Conservation (phyloP, 1,139 yeast genomes). For the Scheffersomyces parashehatae region DNA sequence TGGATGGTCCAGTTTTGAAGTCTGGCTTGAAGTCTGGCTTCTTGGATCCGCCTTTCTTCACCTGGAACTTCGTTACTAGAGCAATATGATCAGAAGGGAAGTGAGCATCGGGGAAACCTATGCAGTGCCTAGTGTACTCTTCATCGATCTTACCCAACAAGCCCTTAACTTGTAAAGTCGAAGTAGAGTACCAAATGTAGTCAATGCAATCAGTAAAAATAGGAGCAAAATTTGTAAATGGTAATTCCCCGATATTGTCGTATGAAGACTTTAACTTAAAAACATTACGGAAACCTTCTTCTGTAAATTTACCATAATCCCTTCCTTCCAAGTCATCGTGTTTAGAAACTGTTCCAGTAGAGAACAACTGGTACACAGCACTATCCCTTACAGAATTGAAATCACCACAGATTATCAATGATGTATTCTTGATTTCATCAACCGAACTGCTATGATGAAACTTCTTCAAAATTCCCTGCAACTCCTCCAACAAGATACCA, state of each 20-base stretch:
- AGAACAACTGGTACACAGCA: conserved; percentile 88
- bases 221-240: conserved; percentile 93
- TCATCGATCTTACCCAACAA: conserved; percentile 82
- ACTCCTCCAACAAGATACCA: conserved; percentile 85
- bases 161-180: conserved; percentile 77
- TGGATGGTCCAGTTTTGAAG: conserved; percentile 50
- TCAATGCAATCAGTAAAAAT: conserved; percentile 91
- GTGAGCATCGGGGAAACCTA: conserved; percentile 93
- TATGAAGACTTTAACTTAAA: conserved; percentile 86
- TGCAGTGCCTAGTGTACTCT: conserved; percentile 70
- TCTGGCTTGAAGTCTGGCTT: conserved; percentile 54
- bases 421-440: conserved; percentile 63
- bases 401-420: conserved; percentile 90
- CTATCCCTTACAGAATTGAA: conserved; percentile 85
- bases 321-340: conserved; percentile 84
- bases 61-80: conserved; percentile 71
- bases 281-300: conserved; percentile 81
- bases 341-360: conserved; percentile 71
- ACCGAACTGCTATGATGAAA: conserved; percentile 45
- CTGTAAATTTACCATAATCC: conserved; percentile 89
- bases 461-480: conserved; percentile 63
- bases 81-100: conserved; percentile 96
- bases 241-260: conserved; percentile 80
- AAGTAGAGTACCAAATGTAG: conserved; percentile 91
- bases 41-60: conserved; percentile 48